Conservation (phyloP, 1,284 basidiomycete genomes). For the Apiotrichum laibachii region DNA sequence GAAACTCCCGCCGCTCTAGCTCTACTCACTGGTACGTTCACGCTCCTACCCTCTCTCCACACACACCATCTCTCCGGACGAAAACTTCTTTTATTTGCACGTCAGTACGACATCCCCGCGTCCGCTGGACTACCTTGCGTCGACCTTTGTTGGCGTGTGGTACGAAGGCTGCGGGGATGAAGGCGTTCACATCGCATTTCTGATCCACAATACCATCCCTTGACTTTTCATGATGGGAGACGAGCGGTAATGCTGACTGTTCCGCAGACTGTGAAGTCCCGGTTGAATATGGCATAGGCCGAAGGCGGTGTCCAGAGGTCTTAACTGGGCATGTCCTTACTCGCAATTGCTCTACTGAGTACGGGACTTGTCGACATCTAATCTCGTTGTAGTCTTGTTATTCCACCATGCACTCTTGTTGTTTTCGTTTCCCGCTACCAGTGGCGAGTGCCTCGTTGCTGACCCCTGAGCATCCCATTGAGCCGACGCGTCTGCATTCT, state of each 20-base stretch:
- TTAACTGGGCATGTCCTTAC: constrained; percentile 43
- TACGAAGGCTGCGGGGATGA: constrained; percentile 17
- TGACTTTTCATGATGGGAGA: neutral
- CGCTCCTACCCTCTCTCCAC: neutral
- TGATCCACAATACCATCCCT: constrained; percentile 20
- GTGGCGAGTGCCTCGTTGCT: too few relatives aligned
- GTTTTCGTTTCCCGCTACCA: too few relatives aligned
- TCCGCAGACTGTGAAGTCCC: neutral
- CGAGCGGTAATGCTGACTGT: neutral
- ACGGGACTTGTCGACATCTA: constrained; percentile 37
- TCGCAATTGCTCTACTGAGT: constrained; percentile 35
- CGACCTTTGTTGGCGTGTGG: constrained; percentile 1
- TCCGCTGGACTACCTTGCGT: neutral
- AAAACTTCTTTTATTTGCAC: constrained; percentile 42
- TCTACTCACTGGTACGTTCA: neutral
- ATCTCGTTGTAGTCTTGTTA: neutral
- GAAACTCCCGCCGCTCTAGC: neutral
- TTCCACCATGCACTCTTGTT: neutral
- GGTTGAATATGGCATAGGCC: neutral
- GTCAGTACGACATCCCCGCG: constrained; percentile 36
- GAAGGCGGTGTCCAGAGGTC: constrained; percentile 16
- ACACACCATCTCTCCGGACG: constrained; percentile 21
- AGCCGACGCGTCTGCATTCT: too few relatives aligned
- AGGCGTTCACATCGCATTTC: constrained; percentile 39
- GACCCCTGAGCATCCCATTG: too few relatives aligned